Conservation (phyloP, 129 eudicot genomes). For the Pulicaria dysenterica region DNA sequence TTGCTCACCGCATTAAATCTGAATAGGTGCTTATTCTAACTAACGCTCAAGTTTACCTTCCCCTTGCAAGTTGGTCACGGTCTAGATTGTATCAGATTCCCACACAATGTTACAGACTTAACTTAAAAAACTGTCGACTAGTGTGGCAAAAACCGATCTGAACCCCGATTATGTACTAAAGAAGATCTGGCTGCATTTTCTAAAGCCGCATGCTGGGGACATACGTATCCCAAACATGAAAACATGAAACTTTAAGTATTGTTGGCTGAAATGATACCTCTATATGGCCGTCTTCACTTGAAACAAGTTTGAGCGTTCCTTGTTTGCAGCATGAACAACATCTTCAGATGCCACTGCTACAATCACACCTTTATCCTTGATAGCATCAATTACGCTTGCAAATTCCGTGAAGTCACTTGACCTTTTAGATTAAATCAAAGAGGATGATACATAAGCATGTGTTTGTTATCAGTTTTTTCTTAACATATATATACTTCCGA, state of each 20-base stretch:
- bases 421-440: conserved; percentile 33
- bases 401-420: conserved; percentile 77
- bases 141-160: conserved; percentile 13
- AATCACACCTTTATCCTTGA: conserved; percentile 64
- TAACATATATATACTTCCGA: too few relatives aligned
- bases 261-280: neutral
- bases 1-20: conserved; percentile 16
- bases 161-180: conserved; percentile 28
- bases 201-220: conserved; percentile 17
- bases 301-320: conserved; percentile 51
- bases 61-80: conserved; percentile 18
- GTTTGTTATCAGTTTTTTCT: neutral
- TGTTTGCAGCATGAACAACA: conserved; percentile 68
- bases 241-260: conserved; percentile 23
- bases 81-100: conserved; percentile 17
- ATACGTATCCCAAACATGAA: neutral
- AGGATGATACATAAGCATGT: neutral
- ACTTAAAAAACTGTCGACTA: conserved; percentile 9
- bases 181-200: conserved; percentile 14
- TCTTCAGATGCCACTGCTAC: conserved; percentile 82
- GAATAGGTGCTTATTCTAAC: conserved; percentile 28
- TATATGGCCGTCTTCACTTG: conserved; percentile 64
- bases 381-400: conserved; percentile 56
- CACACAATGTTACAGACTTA: conserved; percentile 7
- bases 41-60: conserved; percentile 13